Conservation (phyloP, 768 basidiomycete species). For the Tremella yokohamensis region DNA sequence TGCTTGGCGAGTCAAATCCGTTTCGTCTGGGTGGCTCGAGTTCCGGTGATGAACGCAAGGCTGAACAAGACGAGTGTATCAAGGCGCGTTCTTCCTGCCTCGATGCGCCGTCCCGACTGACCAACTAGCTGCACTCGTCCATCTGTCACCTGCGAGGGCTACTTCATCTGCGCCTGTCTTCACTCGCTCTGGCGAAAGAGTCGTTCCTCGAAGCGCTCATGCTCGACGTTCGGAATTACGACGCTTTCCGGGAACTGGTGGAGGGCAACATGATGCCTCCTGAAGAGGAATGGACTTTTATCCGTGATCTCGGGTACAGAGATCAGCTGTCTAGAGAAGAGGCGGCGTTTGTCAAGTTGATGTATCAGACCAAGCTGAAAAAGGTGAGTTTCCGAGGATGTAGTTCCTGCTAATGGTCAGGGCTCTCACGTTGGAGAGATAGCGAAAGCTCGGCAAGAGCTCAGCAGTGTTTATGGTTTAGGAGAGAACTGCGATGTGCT, state of each 20-base stretch:
- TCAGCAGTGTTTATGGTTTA: slow-evolving; percentile 77
- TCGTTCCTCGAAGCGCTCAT: slow-evolving; percentile 94
- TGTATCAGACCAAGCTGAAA: slow-evolving; percentile 84
- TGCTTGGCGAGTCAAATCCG: slow-evolving; percentile 89
- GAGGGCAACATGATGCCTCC: slow-evolving; percentile 93
- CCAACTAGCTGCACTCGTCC: slow-evolving; percentile 80
- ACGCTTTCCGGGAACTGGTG: slow-evolving; percentile 84
- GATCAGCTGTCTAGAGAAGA: slow-evolving; percentile 77
- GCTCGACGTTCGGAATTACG: slow-evolving; percentile 94
- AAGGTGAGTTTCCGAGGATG: slow-evolving; percentile 56
- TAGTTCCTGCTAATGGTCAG: slow-evolving; percentile 34
- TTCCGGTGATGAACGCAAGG: background rate
- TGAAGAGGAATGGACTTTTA: slow-evolving; percentile 97
- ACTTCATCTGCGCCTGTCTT: slow-evolving; percentile 88
- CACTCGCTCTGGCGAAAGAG: slow-evolving; percentile 83
- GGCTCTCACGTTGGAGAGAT: slow-evolving; percentile 81
- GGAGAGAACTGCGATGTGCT: slow-evolving; percentile 90
- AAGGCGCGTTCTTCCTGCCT: slow-evolving; percentile 60
- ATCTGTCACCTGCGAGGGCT: slow-evolving; percentile 93
- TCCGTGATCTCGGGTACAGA: slow-evolving; percentile 74
- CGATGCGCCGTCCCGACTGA: background rate
- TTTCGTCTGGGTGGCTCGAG: slow-evolving; percentile 1
- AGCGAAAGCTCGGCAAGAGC: slow-evolving; percentile 67
- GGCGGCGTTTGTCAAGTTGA: slow-evolving; percentile 83
- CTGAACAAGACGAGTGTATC: slow-evolving; percentile 85